These are phyloP conservation scores for Ceratocystis harringtonii DNA, from an alignment of 2,329 filamentous ascomycete genomes.

Conservation along the genomic window DNA sequence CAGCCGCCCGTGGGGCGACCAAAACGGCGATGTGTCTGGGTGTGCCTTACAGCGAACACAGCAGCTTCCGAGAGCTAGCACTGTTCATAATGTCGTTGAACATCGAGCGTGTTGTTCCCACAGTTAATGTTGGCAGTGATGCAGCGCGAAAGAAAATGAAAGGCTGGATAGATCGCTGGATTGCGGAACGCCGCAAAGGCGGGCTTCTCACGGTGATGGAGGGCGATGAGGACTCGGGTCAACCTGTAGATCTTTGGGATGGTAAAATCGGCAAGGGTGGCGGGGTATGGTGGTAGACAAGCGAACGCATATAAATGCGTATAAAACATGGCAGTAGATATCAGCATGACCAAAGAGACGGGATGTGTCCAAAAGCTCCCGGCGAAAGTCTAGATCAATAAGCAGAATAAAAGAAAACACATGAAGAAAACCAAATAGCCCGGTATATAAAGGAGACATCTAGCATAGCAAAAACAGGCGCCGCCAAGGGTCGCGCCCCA, in stretches of 20 bases:
- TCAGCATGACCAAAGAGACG: neutral
- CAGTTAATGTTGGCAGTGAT: constrained; percentile 64
- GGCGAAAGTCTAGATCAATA: neutral
- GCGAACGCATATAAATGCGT: constrained; percentile 12
- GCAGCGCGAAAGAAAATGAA: constrained; percentile 44
- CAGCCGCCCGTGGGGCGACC: constrained; percentile 70
- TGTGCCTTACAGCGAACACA: constrained; percentile 92
- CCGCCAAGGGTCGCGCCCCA: neutral
- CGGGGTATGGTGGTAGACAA: constrained; percentile 27
- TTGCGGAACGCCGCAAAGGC: constrained; percentile 40
- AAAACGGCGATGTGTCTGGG: constrained; percentile 75
- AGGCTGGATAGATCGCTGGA: constrained; percentile 49
- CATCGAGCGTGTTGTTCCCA: constrained; percentile 83
- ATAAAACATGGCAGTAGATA: neutral
- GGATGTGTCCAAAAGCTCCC: neutral
- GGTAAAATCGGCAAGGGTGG: constrained; percentile 28
- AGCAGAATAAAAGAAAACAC: constrained; percentile 2
- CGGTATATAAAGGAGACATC: constrained; percentile 1
- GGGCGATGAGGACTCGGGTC: constrained; percentile 25
- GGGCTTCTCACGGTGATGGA: constrained; percentile 35
- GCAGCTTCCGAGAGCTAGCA: constrained; percentile 82
- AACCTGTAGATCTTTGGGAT: constrained; percentile 25
- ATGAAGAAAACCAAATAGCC: constrained; percentile 2
- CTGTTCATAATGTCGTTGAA: constrained; percentile 80
- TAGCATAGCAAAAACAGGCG: constrained; percentile 6